These are phyloP conservation scores for Ophiocordyceps sinensis DNA, from an alignment of 2,329 filamentous ascomycete species.

Conservation along the genomic window DNA sequence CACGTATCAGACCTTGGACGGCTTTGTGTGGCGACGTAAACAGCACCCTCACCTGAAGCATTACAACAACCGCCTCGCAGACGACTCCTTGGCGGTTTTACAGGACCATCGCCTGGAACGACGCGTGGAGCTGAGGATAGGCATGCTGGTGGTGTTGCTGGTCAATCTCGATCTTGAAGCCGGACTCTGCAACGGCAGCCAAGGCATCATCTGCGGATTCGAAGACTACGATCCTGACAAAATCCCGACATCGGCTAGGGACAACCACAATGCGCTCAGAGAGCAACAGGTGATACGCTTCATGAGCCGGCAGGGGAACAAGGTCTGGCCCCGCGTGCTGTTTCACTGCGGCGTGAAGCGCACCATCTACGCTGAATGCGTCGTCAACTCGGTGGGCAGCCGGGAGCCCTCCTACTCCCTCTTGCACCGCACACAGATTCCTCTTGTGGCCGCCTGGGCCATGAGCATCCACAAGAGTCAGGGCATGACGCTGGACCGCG, in stretches of 20 bases:
- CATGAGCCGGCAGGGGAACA: background rate
- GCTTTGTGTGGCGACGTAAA: background rate
- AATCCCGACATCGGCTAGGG: background rate
- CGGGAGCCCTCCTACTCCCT: background rate
- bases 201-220: background rate
- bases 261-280: background rate
- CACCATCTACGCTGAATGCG: background rate
- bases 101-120: background rate
- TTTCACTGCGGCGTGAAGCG: background rate
- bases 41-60: background rate
- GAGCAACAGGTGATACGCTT: background rate
- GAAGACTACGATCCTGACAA: background rate
- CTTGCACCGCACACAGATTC: background rate
- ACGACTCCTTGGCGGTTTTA: background rate
- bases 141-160: background rate
- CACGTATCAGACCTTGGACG: background rate
- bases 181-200: background rate
- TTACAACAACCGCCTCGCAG: background rate
- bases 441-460: background rate
- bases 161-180: background rate
- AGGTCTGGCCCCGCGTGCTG: background rate
- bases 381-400: background rate
- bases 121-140: background rate
- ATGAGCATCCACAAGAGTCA: background rate
- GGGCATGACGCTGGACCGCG: background rate